Conservation (phyloP, 306 rosid species). For the Vigna hirtella region DNA sequence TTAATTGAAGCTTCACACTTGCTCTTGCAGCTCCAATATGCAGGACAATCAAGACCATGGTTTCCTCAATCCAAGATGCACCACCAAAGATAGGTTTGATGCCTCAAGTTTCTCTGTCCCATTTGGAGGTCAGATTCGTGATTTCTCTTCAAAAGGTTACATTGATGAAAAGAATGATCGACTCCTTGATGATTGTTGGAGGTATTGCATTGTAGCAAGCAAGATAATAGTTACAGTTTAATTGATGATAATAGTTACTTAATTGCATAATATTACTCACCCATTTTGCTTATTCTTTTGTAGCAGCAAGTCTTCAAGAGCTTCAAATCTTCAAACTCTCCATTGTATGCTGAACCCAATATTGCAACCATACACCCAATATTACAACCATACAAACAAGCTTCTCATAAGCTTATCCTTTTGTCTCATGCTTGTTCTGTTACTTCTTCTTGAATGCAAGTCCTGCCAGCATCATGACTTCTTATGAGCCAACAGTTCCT, state of each 20-base stretch:
- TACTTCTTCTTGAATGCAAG: too few species aligned
- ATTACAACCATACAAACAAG: too few species aligned
- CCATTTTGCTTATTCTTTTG: constrained; percentile 68
- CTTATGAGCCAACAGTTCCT: too few species aligned
- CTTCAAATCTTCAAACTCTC: too few species aligned
- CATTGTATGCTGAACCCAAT: too few species aligned
- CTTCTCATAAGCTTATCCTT: too few species aligned
- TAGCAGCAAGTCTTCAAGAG: constrained; percentile 49
- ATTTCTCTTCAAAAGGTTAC: constrained; percentile 63
- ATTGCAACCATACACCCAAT: too few species aligned
- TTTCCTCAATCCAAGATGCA: constrained; percentile 33
- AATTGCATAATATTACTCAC: constrained; percentile 37
- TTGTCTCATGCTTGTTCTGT: too few species aligned
- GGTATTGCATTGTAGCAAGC: constrained; percentile 69
- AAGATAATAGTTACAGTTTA: constrained; percentile 48
- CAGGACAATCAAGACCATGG: constrained; percentile 57
- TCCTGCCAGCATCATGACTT: too few species aligned
- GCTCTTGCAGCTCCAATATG: constrained; percentile 52
- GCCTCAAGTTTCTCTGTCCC: constrained; percentile 64
- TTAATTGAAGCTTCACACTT: background rate
- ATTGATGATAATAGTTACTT: background rate
- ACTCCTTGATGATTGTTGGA: constrained; percentile 70
- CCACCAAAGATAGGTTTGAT: constrained; percentile 59
- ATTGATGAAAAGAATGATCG: constrained; percentile 64
- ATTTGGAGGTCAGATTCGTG: constrained; percentile 65